A percentile compares a stretch with the other conserved stretches of the same genome.
Conservation (phyloP, 2,329 filamentous ascomycete species). For the Elsinoe fawcettii region DNA sequence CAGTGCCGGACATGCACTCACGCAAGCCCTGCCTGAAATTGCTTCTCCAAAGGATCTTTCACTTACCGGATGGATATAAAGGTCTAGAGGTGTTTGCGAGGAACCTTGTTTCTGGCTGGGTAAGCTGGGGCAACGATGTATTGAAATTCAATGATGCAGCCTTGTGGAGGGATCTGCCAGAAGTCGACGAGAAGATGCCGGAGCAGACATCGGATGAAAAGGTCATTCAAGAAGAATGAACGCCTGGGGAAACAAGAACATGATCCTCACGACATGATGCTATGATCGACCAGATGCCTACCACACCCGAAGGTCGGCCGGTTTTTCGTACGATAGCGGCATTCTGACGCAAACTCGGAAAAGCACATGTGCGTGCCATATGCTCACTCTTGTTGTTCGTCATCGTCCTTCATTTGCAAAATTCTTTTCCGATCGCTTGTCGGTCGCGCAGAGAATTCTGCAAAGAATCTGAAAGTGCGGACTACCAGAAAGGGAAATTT, state of each 20-base stretch:
- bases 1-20: slow-evolving; percentile 69
- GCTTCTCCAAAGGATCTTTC: slow-evolving; percentile 51
- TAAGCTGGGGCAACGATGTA: slow-evolving; percentile 69
- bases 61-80: slow-evolving; percentile 36
- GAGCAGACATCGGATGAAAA: not conserved
- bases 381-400: not conserved
- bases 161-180: slow-evolving; percentile 36
- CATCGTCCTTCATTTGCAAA: no score
- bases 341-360: not conserved
- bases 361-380: not conserved
- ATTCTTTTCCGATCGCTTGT: no score
- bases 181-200: not conserved
- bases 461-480: not conserved
- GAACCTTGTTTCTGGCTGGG: slow-evolving; percentile 67
- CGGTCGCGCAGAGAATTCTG: not conserved
- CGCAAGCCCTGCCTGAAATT: slow-evolving; percentile 64
- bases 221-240: not conserved
- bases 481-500: not conserved
- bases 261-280: not conserved
- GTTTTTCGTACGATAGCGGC: not conserved
- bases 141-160: slow-evolving; percentile 58
- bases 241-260: slow-evolving; percentile 1
- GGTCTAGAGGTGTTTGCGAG: slow-evolving; percentile 73
- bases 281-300: not conserved
- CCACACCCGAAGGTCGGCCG: not conserved